Conservation (phyloP, 345 rosid genomes). For the Eucalyptus cloeziana region DNA sequence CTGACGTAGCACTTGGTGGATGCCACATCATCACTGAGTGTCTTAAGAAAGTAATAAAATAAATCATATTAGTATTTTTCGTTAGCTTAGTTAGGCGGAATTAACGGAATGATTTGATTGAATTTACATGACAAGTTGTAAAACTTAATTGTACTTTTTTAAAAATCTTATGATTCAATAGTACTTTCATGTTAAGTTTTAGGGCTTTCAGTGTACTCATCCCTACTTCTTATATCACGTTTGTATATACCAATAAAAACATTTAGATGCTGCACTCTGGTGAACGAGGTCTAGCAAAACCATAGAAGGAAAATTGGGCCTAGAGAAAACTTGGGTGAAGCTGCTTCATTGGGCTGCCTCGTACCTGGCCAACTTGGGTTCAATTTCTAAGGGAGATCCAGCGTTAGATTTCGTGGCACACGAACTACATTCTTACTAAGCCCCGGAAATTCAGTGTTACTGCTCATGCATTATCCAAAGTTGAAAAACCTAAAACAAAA, state of each 20-base stretch:
- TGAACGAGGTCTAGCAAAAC: not conserved
- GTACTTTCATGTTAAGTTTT: too few relatives aligned
- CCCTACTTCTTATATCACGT: not conserved
- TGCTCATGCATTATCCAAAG: not conserved
- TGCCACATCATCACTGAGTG: too few relatives aligned
- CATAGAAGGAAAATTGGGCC: not conserved
- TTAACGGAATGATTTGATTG: too few relatives aligned
- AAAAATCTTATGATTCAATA: too few relatives aligned
- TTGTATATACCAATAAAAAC: not conserved
- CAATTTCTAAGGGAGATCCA: not conserved
- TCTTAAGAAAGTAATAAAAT: too few relatives aligned
- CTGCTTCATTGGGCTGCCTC: not conserved
- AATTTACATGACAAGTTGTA: too few relatives aligned
- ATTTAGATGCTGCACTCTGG: not conserved
- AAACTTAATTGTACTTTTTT: too few relatives aligned
- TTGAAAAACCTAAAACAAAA: not conserved
- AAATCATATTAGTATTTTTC: too few relatives aligned
- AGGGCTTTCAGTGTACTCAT: too few relatives aligned
- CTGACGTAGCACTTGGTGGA: too few relatives aligned
- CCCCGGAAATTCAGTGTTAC: not conserved
- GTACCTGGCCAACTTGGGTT: not conserved
- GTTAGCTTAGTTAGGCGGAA: rapidly evolving
- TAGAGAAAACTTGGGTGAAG: not conserved
- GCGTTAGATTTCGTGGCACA: not conserved
- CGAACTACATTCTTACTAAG: not conserved